Evolutionary conservation across 768 basidiomycete species (phyloP).

Genomic region (Boletus insuetus): DNA sequence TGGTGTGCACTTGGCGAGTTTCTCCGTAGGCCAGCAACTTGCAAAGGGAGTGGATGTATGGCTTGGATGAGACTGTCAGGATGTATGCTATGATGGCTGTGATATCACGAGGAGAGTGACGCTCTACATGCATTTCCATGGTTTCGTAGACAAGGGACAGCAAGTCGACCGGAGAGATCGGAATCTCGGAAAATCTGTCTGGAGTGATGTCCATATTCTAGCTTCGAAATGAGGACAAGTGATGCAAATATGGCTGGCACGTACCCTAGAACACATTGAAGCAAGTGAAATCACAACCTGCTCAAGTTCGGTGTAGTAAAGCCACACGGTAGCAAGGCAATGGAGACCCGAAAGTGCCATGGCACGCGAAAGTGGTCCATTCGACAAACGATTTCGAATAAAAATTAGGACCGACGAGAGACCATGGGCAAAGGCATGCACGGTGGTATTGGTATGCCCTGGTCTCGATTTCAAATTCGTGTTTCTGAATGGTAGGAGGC

Average conservation of each 20-base stretch:
- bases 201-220: slow-evolving; percentile 33
- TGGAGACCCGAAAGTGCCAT: slow-evolving; percentile 14
- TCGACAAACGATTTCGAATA: slow-evolving; percentile 46
- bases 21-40: slow-evolving; percentile 53
- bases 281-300: slow-evolving; percentile 52
- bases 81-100: slow-evolving; percentile 63
- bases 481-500: neutral
- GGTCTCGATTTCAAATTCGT: slow-evolving; percentile 33
- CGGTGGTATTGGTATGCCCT: slow-evolving; percentile 47
- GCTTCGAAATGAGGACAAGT: slow-evolving; percentile 6
- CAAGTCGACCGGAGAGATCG: slow-evolving; percentile 46
- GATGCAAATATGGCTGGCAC: slow-evolving; percentile 14
- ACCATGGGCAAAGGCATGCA: slow-evolving; percentile 66
- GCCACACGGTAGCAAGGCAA: slow-evolving; percentile 45
- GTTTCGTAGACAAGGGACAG: slow-evolving; percentile 61
- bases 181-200: slow-evolving; percentile 41
- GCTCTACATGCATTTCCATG: slow-evolving; percentile 52
- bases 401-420: slow-evolving; percentile 53
- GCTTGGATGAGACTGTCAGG: slow-evolving; percentile 59
- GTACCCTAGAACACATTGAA: slow-evolving; percentile 57
- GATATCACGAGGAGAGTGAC: slow-evolving; percentile 46
- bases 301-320: slow-evolving; percentile 49
- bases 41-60: slow-evolving; percentile 59
- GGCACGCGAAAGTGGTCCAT: slow-evolving; percentile 36
- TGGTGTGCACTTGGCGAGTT: slow-evolving; percentile 28